A percentile compares a stretch with the other conserved stretches of the same genome.
Evolutionary conservation across 129 eudicot genomes (phyloP).

Genomic region (Helianthus tuberosus): DNA sequence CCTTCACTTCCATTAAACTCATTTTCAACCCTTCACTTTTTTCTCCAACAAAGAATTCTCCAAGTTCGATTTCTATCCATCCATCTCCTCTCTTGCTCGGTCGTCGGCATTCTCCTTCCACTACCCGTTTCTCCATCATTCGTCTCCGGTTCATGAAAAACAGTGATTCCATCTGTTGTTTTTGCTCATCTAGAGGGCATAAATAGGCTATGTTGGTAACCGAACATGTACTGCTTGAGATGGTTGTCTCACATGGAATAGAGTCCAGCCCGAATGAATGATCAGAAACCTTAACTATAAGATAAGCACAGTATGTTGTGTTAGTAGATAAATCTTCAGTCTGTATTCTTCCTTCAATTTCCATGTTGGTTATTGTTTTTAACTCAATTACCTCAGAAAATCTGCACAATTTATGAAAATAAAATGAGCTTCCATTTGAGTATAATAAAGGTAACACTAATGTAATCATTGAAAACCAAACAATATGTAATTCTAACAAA

Average conservation of each 20-base stretch:
- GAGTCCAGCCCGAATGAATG: slow-evolving; percentile 59
- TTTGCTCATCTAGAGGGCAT: slow-evolving; percentile 25
- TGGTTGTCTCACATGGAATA: slow-evolving; percentile 47
- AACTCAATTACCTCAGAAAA: slow-evolving; percentile 63
- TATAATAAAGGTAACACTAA: background rate
- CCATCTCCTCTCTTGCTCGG: slow-evolving; percentile 55
- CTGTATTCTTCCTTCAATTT: slow-evolving; percentile 50
- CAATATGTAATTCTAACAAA: background rate
- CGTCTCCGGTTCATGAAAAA: slow-evolving; percentile 44
- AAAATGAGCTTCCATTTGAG: background rate
- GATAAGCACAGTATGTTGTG: slow-evolving; percentile 59
- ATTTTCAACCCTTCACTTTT: slow-evolving; percentile 39
- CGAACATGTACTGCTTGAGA: slow-evolving; percentile 24
- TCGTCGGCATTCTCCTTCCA: slow-evolving; percentile 30
- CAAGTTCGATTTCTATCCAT: slow-evolving; percentile 46
- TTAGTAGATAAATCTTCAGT: slow-evolving; percentile 43
- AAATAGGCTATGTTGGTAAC: slow-evolving; percentile 41
- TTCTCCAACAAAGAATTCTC: slow-evolving; percentile 47
- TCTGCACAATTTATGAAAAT: slow-evolving; percentile 31
- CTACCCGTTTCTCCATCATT: slow-evolving; percentile 51
- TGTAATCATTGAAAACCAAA: no score
- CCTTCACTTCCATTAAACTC: slow-evolving; percentile 65
- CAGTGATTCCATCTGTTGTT: slow-evolving; percentile 34
- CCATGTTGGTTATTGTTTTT: slow-evolving; percentile 38
- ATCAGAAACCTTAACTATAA: slow-evolving; percentile 42